A percentile compares a stretch with the other conserved stretches of the same genome.
phyloP scores from a whole-genome alignment of 169 alveolate genomes.

The Plasmodium falciparum region DNA sequence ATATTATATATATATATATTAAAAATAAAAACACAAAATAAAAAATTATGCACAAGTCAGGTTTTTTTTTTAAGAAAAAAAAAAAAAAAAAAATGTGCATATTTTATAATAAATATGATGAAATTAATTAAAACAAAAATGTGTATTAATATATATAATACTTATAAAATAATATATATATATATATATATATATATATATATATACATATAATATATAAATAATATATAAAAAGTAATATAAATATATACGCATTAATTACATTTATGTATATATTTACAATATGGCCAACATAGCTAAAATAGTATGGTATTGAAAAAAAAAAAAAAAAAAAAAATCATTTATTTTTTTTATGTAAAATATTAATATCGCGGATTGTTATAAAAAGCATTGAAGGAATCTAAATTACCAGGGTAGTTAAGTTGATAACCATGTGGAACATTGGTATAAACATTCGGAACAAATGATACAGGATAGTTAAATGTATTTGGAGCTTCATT shows the following conservation, averaged over 20 bases:
- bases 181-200: not conserved
- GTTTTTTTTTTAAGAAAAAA: too few relatives aligned
- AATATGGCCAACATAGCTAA: not conserved
- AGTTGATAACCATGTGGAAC: slow-evolving; percentile 73
- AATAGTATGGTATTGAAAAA: not conserved
- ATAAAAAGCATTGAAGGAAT: slow-evolving; percentile 65
- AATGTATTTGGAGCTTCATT: slow-evolving; percentile 56
- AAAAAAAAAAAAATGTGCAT: too few relatives aligned
- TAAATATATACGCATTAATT: slow-evolving; percentile 4
- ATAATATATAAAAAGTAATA: not conserved
- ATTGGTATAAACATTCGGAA: slow-evolving; percentile 65
- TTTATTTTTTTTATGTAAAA: not conserved
- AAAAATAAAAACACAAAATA: too few relatives aligned
- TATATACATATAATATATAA: slow-evolving; percentile 4
- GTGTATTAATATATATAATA: not conserved
- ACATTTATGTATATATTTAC: slow-evolving; percentile 8
- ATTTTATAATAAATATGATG: too few relatives aligned
- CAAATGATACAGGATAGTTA: slow-evolving; percentile 69
- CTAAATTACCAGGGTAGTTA: slow-evolving; percentile 55
- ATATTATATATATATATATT: not conserved
- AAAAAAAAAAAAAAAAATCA: slow-evolving; percentile 5
- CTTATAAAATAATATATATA: not conserved
- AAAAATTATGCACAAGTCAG: too few relatives aligned
- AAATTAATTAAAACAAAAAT: too few relatives aligned
- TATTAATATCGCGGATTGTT: slow-evolving; percentile 55